Evolutionary conservation across 768 basidiomycete genomes (phyloP), one percentile per base, ranked within the genome.

Genomic region (Boletus rubropictus): DNA sequence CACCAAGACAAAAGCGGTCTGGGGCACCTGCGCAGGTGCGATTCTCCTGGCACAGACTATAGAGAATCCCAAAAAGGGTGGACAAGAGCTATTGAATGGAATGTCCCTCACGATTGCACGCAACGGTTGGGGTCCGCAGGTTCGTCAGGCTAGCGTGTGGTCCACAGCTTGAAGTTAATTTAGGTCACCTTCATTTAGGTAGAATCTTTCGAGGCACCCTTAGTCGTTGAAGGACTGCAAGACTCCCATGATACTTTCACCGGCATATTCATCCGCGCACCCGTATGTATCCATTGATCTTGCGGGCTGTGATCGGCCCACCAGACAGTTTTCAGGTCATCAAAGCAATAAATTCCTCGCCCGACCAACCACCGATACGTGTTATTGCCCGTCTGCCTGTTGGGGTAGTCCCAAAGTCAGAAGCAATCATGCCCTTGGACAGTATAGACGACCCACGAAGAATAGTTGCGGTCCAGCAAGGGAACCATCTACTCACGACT

Each of bases 11-110:
- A 90, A 86, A 60, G 82, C 90, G 0, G 79, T 93, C 3, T 98
- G 92, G 92, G 94, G 94, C 3, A 96, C 92, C 0, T 98, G 94
- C 66, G 94, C 94, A 0, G 94, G 95, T 10, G 93, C 93, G 33
- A 96, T 97, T 44, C 72, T 97, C 17, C 78, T 97, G 38, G 78
- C 92, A 2, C 75, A 84, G 52, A 69, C 74, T 11, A 79, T 90
- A 3, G 79, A 84, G 36, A 84, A 86, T 36, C 79, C 82, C 3
- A 92, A 91, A 71, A 84, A 82, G 58, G 89, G 87, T 25, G 91
- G 91, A 1, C 92, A 95, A 64, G 88, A 93, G 56, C 74, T 93
- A 12, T 69, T 95, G 10, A 83, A 83, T 25, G 91, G 85, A 7
- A 79, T 96, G 58, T 80, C 82, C 4, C 75, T 95, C 51, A 80